phyloP scores from a whole-genome alignment of 2,329 filamentous ascomycete genomes.

The Arthrobotrys megalospora region DNA sequence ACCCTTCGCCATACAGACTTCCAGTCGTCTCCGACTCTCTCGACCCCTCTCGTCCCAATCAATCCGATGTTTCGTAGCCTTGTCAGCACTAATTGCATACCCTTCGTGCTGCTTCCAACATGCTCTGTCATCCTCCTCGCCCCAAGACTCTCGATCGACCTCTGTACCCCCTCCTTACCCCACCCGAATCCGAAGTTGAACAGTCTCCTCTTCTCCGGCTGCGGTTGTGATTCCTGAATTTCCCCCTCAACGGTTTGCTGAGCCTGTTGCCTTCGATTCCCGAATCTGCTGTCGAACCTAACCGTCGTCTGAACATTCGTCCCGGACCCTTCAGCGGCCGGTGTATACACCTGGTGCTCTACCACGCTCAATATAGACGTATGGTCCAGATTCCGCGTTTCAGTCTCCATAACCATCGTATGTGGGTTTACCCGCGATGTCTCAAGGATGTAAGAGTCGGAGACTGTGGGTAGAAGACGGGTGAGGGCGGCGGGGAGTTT shows the following conservation, averaged over 20 bases:
- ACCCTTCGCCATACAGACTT: slow-evolving; percentile 64
- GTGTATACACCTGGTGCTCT: slow-evolving; percentile 80
- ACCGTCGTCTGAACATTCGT: slow-evolving; percentile 64
- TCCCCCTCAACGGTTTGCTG: slow-evolving; percentile 66
- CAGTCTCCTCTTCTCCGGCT: slow-evolving; percentile 71
- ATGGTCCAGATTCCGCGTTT: slow-evolving; percentile 85
- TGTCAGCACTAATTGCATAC: slow-evolving; percentile 86
- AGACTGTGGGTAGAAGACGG: slow-evolving; percentile 81
- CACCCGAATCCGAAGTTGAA: slow-evolving; percentile 70
- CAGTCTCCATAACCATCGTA: slow-evolving; percentile 86
- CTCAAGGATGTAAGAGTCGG: slow-evolving; percentile 85
- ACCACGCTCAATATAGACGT: slow-evolving; percentile 84
- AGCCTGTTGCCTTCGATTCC: slow-evolving; percentile 65
- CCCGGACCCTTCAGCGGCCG: slow-evolving; percentile 67
- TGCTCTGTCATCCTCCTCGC: slow-evolving; percentile 83
- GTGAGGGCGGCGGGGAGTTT: slow-evolving; percentile 81
- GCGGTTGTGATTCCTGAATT: slow-evolving; percentile 64
- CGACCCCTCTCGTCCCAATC: slow-evolving; percentile 78
- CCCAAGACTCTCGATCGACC: slow-evolving; percentile 84
- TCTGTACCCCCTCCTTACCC: slow-evolving; percentile 80
- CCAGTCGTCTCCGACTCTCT: slow-evolving; percentile 76
- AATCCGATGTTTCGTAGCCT: slow-evolving; percentile 77
- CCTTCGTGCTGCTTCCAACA: slow-evolving; percentile 84
- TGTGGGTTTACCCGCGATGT: slow-evolving; percentile 83
- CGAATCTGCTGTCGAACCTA: slow-evolving; percentile 64